phyloP scores from a whole-genome alignment of 1,284 basidiomycete species.

The Moniliophthora roreri region DNA sequence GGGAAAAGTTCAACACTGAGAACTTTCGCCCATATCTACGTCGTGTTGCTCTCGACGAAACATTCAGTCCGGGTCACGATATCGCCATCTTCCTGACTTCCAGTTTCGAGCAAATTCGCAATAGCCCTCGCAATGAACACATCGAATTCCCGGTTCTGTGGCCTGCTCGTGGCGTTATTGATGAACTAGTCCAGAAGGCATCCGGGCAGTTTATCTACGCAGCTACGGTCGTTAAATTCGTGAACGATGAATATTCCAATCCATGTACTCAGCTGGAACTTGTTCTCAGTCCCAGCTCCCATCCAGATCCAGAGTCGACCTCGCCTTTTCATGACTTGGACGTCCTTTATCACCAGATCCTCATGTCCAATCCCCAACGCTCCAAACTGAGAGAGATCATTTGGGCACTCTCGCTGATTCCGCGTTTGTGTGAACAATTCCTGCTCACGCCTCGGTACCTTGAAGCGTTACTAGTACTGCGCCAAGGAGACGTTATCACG shows the following conservation, averaged over 20 bases:
- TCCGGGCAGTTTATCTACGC: no score
- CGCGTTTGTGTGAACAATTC: not conserved
- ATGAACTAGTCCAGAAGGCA: no score
- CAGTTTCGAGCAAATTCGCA: not conserved
- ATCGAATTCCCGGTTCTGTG: slow-evolving; percentile 12
- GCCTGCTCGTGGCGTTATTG: slow-evolving; percentile 21
- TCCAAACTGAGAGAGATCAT: no score
- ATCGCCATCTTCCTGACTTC: slow-evolving; percentile 1
- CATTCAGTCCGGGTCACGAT: slow-evolving; percentile 4
- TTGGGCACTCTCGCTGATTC: no score
- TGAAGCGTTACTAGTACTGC: slow-evolving; percentile 1
- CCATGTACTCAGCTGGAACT: slow-evolving; percentile 24
- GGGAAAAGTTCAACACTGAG: slow-evolving; percentile 17
- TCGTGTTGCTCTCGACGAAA: no score
- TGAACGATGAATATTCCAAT: slow-evolving; percentile 20
- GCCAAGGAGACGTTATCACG: not conserved
- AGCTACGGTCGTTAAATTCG: slow-evolving; percentile 24
- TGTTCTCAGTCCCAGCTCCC: slow-evolving; percentile 13
- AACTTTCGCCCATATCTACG: no score
- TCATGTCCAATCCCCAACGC: not conserved
- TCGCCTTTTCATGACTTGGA: slow-evolving; percentile 27
- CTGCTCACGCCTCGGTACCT: not conserved
- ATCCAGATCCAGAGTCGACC: not conserved
- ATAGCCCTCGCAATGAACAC: not conserved
- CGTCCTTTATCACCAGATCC: slow-evolving; percentile 13